Evolutionary conservation across 2,329 filamentous ascomycete genomes (phyloP), one percentile per base, ranked within the genome.

Genomic region (Elsinoe necatrix): DNA sequence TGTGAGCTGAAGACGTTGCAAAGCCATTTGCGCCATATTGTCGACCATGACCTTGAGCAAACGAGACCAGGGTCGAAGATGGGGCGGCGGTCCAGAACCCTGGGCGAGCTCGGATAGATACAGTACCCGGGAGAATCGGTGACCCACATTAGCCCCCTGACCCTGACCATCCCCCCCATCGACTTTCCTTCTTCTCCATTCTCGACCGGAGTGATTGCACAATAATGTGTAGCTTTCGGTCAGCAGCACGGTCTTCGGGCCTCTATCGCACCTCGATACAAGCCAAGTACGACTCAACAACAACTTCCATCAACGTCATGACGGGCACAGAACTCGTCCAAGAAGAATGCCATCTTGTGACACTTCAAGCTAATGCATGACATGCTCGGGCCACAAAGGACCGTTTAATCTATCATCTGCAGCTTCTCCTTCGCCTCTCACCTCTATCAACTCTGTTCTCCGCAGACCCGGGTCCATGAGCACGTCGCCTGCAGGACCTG

Each of bases 281-380:
- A 25, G 21, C 20, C 20, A 25, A n/a, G 23, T 11, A 11, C 14
- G 41, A 18, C 7, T 18, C 11, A 18, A 25, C 3, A 9, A 27
- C 18, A 6, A 42, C 4, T n/a, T 5, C 9, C 41, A n/a, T n/a
- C 11, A 25, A 7, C 4, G n/a, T 12, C 20, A 25, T 18, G n/a
- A 18, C 14, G 2, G 20, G 20, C 12, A 45, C 16, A 23, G 12
- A 9, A 25, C 18, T 8, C 41, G 41, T 25, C 16, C 41, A 45
- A 45, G 6, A n/a, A 45, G 41, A 45, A 45, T 3, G 23, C 21
- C 41, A 25, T 45, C 41, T 20, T 27, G 11, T 25, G 16, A 21
- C 16, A 45, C 41, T 25, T 23, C 48, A 7, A n/a, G 31, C 48
- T 52, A 52, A 52, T 52, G 48, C 48, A 52, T 20, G 48, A 52